Conservation (phyloP, 352 stramenopile genomes). For the Blastocystis sp. region DNA sequence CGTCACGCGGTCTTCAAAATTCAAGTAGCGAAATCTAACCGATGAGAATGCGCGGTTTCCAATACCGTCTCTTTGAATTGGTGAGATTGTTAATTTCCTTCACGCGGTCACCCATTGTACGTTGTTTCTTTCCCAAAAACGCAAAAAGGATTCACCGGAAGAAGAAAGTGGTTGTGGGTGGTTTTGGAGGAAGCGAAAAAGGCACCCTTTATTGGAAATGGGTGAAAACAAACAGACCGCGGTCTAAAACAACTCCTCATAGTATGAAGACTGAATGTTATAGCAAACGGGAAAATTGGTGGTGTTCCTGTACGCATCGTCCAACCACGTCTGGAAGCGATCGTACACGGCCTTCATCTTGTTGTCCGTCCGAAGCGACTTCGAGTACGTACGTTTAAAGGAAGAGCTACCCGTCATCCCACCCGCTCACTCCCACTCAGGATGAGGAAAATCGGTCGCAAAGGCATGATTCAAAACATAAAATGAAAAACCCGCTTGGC, state of each 20-base stretch:
- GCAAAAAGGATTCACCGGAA: conserved; percentile 1
- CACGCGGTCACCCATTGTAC: conserved; percentile 43
- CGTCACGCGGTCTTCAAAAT: conserved; percentile 46
- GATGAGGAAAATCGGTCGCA: conserved; percentile 38
- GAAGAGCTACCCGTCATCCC: not conserved
- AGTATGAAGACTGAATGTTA: conserved; percentile 5
- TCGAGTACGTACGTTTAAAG: not conserved
- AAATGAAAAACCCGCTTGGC: conserved; percentile 54
- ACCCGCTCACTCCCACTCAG: not conserved
- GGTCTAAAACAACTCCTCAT: conserved; percentile 35
- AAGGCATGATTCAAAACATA: conserved; percentile 54
- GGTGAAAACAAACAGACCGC: not conserved
- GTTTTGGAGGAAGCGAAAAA: not conserved
- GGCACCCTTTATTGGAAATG: not conserved
- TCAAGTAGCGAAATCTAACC: conserved; percentile 48
- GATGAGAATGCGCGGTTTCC: not conserved
- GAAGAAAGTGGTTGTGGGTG: not conserved
- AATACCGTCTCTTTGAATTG: conserved; percentile 15
- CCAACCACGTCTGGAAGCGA: not conserved
- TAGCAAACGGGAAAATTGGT: not conserved
- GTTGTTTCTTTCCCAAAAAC: not conserved
- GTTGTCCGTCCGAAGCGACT: not conserved
- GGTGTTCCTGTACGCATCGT: not conserved
- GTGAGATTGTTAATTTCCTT: conserved; percentile 31
- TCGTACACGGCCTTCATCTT: not conserved